Evolutionary conservation across 805 yeast genomes (phyloP).

Genomic region (Schizosaccharomyces japonicus): DNA sequence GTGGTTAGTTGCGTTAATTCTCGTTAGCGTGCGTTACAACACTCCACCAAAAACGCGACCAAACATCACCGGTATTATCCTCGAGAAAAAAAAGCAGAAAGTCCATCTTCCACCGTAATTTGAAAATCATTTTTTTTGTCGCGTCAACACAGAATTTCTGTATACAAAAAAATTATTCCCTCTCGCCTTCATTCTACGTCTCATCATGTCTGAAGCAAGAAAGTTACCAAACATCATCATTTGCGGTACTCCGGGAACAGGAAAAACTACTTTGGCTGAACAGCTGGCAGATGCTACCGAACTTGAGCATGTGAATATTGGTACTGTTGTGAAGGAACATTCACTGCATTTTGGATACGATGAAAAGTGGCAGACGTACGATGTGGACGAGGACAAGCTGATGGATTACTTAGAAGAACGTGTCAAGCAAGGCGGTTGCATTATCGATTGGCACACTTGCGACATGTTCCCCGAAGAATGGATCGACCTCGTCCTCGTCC

Average conservation of each 20-base stretch:
- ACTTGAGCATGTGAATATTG: slow-evolving; percentile 35
- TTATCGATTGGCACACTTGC: slow-evolving; percentile 93
- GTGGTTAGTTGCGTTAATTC: too few species aligned
- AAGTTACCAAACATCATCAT: slow-evolving; percentile 45
- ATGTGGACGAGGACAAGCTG: slow-evolving; percentile 79
- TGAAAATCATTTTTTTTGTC: too few species aligned
- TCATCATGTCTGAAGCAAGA: slow-evolving; percentile 6
- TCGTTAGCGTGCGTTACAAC: too few species aligned
- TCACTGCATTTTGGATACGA: slow-evolving; percentile 67
- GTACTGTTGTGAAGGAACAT: slow-evolving; percentile 58
- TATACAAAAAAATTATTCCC: too few species aligned
- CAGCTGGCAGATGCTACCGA: slow-evolving; percentile 28
- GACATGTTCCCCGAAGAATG: slow-evolving; percentile 83
- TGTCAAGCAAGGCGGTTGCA: slow-evolving; percentile 61
- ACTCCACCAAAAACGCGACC: too few species aligned
- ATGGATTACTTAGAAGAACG: slow-evolving; percentile 60
- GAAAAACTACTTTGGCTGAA: slow-evolving; percentile 58
- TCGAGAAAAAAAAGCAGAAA: too few species aligned
- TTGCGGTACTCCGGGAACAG: slow-evolving; percentile 86
- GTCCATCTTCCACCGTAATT: too few species aligned
- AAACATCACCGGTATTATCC: too few species aligned
- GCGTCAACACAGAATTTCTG: too few species aligned
- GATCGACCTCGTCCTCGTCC: slow-evolving; percentile 76
- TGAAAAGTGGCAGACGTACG: slow-evolving; percentile 57
- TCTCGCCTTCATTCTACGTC: too few species aligned